A percentile compares a stretch with the other conserved stretches of the same genome.
Conservation (phyloP, 495 filamentous ascomycete genomes). For the Xylaria telfairii region DNA sequence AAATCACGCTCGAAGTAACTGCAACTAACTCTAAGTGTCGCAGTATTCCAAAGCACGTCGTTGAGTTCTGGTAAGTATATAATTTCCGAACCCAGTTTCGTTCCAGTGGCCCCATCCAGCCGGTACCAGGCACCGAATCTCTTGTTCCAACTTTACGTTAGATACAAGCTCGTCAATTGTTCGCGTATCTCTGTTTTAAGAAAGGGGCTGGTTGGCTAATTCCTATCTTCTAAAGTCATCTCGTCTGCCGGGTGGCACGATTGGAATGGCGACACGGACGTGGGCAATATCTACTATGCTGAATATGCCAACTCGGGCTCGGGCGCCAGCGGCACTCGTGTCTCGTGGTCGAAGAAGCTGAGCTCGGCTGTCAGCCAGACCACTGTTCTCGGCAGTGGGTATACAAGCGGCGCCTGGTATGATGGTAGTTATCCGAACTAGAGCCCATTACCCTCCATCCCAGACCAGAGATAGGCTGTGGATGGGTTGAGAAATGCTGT, state of each 20-base stretch:
- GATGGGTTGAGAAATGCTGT: neutral
- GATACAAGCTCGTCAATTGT: neutral
- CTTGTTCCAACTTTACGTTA: neutral
- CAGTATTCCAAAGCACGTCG: conserved; percentile 64
- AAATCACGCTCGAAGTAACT: no score
- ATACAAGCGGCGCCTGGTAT: conserved; percentile 37
- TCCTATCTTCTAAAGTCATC: conserved; percentile 48
- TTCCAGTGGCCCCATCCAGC: neutral
- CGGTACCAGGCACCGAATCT: neutral
- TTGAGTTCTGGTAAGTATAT: conserved; percentile 43
- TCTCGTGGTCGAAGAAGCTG: conserved; percentile 59
- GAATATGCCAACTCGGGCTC: conserved; percentile 67
- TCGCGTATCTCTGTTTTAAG: neutral
- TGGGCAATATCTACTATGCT: conserved; percentile 59
- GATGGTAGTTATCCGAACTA: conserved; percentile 35
- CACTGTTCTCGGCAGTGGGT: conserved; percentile 60
- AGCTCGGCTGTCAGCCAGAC: conserved; percentile 51
- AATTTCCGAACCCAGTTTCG: neutral
- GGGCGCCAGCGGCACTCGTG: conserved; percentile 63
- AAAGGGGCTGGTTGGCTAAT: neutral
- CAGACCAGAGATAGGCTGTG: neutral
- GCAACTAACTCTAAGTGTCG: no score
- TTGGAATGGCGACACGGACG: conserved; percentile 60
- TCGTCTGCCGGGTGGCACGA: conserved; percentile 66
- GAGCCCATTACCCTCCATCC: neutral